These are phyloP conservation scores for Fusarium vanettenii DNA, from an alignment of 2,329 filamentous ascomycete genomes.

Conservation along the genomic window DNA sequence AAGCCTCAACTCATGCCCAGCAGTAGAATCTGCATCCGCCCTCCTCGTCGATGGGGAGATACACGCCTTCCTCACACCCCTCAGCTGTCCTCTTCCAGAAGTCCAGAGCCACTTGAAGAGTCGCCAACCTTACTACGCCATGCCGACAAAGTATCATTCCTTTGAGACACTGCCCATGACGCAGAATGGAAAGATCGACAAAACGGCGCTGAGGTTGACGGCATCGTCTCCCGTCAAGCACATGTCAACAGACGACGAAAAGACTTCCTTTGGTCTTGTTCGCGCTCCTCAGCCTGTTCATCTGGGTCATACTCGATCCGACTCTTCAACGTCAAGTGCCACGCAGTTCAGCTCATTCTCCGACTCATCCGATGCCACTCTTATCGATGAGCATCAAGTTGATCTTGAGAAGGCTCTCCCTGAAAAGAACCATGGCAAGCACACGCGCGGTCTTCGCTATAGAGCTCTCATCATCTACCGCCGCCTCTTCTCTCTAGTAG, in stretches of 20 bases:
- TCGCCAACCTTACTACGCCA: conserved; percentile 65
- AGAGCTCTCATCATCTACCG: conserved; percentile 65
- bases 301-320: conserved; percentile 29
- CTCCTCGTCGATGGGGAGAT: conserved; percentile 60
- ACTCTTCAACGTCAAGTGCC: conserved; percentile 46
- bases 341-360: conserved; percentile 33
- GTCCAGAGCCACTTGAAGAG: conserved; percentile 55
- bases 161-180: conserved; percentile 61
- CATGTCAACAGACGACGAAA: background rate
- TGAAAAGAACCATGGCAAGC: conserved; percentile 54
- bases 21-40: conserved; percentile 59
- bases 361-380: conserved; percentile 27
- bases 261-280: background rate
- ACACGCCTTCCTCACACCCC: conserved; percentile 61
- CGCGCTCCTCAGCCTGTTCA: conserved; percentile 20
- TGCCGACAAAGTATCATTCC: conserved; percentile 59
- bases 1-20: conserved; percentile 57
- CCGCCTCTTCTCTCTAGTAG: conserved; percentile 65
- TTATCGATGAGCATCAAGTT: conserved; percentile 39
- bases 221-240: background rate
- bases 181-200: conserved; percentile 68
- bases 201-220: conserved; percentile 51
- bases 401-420: conserved; percentile 51
- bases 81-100: conserved; percentile 46
- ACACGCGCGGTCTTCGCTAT: conserved; percentile 53